Percentiles rank a stretch among this genome's conserved stretches.
These are phyloP conservation scores for Pyrus betulifolia DNA, from an alignment of 306 rosid genomes.

Conservation along the genomic window DNA sequence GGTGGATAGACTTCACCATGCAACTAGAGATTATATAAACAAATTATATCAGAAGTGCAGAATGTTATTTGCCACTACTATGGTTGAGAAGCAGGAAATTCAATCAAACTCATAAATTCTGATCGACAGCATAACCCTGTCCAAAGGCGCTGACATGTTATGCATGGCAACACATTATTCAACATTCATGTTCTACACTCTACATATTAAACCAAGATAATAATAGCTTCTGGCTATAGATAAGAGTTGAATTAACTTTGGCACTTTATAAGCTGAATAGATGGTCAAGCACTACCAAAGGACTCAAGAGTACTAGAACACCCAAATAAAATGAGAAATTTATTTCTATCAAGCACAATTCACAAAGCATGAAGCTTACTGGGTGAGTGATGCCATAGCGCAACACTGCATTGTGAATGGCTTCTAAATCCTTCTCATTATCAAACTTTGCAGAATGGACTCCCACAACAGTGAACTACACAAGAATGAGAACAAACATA, in stretches of 20 bases:
- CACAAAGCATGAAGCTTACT: constrained; percentile 37
- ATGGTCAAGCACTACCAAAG: background rate
- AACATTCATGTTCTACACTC: no score
- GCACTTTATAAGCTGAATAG: background rate
- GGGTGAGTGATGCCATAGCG: constrained; percentile 93
- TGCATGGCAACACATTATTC: no score
- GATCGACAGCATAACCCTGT: no score
- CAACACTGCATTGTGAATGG: constrained; percentile 90
- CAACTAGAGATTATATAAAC: no score
- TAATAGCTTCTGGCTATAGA: background rate
- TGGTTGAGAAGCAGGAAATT: no score
- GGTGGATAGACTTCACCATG: background rate
- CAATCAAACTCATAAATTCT: no score
- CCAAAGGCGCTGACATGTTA: no score
- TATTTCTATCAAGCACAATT: background rate
- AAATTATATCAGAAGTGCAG: no score
- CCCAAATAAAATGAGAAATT: background rate
- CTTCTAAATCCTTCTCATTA: constrained; percentile 94
- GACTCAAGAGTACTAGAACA: background rate
- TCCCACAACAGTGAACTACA: constrained; percentile 84
- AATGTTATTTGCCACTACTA: no score
- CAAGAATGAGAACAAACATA: constrained; percentile 9
- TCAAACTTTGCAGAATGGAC: constrained; percentile 98
- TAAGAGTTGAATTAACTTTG: background rate
- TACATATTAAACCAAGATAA: no score